phyloP scores from a whole-genome alignment of 2,329 filamentous ascomycete species.

The Neoarthrinium moseri region DNA sequence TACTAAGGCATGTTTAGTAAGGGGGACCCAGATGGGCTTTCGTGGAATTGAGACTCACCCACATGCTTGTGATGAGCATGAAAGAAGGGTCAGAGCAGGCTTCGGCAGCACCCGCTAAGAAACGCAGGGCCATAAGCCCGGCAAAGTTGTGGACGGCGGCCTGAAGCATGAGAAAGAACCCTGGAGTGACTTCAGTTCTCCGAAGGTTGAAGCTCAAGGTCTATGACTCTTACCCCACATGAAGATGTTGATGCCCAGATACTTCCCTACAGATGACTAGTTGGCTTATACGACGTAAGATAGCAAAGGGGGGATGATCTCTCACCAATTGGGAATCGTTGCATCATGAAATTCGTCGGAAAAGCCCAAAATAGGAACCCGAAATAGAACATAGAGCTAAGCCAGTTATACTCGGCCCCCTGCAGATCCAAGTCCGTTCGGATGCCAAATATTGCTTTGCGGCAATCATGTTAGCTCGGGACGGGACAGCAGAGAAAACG shows the following conservation, averaged over 20 bases:
- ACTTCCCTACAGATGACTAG: conserved; percentile 39
- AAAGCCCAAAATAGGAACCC: conserved; percentile 54
- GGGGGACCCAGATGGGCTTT: neutral
- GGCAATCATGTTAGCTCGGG: conserved; percentile 1
- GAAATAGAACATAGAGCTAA: conserved; percentile 55
- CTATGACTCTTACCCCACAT: conserved; percentile 33
- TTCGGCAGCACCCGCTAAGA: conserved; percentile 53
- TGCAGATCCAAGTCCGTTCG: conserved; percentile 52
- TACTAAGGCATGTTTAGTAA: conserved; percentile 29
- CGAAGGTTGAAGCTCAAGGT: too few relatives aligned
- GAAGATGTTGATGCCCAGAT: conserved; percentile 47
- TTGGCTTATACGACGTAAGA: neutral
- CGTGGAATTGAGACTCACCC: conserved; percentile 26
- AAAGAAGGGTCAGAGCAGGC: conserved; percentile 54
- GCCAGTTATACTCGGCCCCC: conserved; percentile 53
- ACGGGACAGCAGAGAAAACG: neutral
- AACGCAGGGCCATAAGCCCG: conserved; percentile 48
- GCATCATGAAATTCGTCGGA: conserved; percentile 52
- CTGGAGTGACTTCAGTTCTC: too few relatives aligned
- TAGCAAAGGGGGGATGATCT: conserved; percentile 27
- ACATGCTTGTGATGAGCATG: conserved; percentile 60
- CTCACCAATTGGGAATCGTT: conserved; percentile 49
- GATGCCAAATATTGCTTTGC: conserved; percentile 54
- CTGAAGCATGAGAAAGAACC: conserved; percentile 49
- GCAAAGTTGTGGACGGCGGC: conserved; percentile 49